phyloP scores from a whole-genome alignment of 192 early-diverging fungal genomes.

The Kappamyces sp. region DNA sequence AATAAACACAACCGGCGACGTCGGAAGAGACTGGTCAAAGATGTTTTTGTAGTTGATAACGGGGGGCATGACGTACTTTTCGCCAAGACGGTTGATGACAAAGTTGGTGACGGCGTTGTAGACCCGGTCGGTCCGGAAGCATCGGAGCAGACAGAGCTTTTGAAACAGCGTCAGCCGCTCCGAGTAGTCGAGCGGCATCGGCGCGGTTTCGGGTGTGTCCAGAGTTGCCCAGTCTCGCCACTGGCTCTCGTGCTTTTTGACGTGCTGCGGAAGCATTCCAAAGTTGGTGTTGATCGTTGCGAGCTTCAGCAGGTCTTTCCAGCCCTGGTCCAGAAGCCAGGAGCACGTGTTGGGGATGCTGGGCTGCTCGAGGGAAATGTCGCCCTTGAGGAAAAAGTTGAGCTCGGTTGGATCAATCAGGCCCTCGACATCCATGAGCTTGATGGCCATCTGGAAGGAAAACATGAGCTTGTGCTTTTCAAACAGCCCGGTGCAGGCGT shows the following conservation, averaged over 20 bases:
- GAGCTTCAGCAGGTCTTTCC: conserved; percentile 49
- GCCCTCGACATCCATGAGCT: conserved; percentile 52
- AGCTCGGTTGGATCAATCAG: conserved; percentile 46
- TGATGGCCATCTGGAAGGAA: conserved; percentile 60
- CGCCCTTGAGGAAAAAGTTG: conserved; percentile 60
- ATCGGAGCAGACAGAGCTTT: conserved; percentile 51
- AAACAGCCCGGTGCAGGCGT: conserved; percentile 56
- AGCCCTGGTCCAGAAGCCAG: conserved; percentile 55
- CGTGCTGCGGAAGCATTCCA: conserved; percentile 31
- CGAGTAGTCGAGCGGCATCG: conserved; percentile 51
- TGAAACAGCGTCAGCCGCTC: conserved; percentile 47
- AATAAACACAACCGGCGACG: conserved; percentile 55
- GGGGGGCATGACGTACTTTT: conserved; percentile 63
- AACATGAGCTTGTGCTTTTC: conserved; percentile 63
- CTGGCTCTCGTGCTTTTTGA: conserved; percentile 35
- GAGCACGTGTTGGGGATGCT: conserved; percentile 42
- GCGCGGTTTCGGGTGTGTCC: conserved; percentile 44
- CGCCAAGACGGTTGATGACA: conserved; percentile 57
- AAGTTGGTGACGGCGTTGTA: conserved; percentile 59
- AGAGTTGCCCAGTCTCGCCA: conserved; percentile 46
- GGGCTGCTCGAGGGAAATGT: conserved; percentile 52
- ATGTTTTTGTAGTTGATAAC: conserved; percentile 62
- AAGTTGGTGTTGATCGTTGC: conserved; percentile 44
- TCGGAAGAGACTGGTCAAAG: conserved; percentile 57
- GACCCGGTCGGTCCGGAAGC: conserved; percentile 53